phyloP scores from a whole-genome alignment of 1,139 yeast genomes.

The Nakaseomyces kungkrabaensis region DNA sequence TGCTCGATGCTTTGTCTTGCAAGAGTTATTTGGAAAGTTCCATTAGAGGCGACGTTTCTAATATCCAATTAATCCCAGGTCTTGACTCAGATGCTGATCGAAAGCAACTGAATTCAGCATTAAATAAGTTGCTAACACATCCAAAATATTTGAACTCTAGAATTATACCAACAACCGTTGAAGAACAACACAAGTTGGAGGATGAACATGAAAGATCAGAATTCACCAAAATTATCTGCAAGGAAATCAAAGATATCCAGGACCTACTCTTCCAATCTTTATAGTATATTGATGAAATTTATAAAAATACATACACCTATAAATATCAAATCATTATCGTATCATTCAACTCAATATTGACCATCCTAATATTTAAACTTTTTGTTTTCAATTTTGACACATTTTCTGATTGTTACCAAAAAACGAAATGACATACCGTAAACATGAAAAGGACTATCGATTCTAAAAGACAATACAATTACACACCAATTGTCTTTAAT shows the following conservation, averaged over 20 bases:
- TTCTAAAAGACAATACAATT: too few species aligned
- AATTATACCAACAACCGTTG: slow-evolving; percentile 50
- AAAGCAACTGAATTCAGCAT: slow-evolving; percentile 45
- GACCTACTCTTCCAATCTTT: slow-evolving; percentile 28
- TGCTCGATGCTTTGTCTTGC: slow-evolving; percentile 37
- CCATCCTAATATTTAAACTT: too few species aligned
- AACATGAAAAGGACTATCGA: too few species aligned
- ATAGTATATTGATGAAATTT: background rate
- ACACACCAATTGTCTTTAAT: too few species aligned
- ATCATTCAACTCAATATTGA: background rate
- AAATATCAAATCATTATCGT: too few species aligned
- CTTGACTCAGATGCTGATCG: slow-evolving; percentile 49
- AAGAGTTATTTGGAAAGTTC: slow-evolving; percentile 36
- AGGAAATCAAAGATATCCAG: slow-evolving; percentile 48
- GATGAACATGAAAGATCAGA: slow-evolving; percentile 35
- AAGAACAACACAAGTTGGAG: slow-evolving; percentile 49
- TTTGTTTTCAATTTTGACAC: too few species aligned
- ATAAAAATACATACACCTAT: too few species aligned
- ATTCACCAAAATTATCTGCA: slow-evolving; percentile 42
- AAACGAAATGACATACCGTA: too few species aligned
- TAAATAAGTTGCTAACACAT: slow-evolving; percentile 69
- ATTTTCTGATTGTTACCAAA: too few species aligned
- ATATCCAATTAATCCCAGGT: slow-evolving; percentile 43
- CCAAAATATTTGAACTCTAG: slow-evolving; percentile 74
- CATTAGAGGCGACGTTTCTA: slow-evolving; percentile 14